Evolutionary conservation across 352 stramenopile genomes (phyloP), one percentile per base, ranked within the genome.

Genomic region (Phytophthora multivora): DNA sequence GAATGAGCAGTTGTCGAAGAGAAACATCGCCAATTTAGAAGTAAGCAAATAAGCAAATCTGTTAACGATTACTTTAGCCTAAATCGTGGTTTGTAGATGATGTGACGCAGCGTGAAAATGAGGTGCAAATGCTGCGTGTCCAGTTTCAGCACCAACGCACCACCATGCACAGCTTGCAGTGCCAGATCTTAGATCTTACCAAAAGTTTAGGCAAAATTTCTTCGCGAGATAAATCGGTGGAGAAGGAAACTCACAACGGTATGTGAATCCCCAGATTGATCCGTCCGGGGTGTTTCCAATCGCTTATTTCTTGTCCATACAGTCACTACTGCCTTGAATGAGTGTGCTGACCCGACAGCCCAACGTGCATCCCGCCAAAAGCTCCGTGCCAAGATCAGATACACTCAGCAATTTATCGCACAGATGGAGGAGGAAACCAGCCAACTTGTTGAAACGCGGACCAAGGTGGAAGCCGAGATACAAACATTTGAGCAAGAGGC

Each of bases 1-100:
- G 4, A 33, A 39, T 51, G 23, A 36, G 3, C 26, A 91, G 82
- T 75, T 60, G 54, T 59, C 11, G 71, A 86, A 18, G 61, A 53
- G 48, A 89, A 76, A 25, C 71, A 85, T 41, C 59, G 58, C 10
- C 61, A 81, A 28, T 72, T 73, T 26, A 66, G 53, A 60, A 69
- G 80, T 86, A 63, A 12, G 11, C 13, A 11, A 28, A 33, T 13
- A 33, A 3, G 10, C 9, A 3, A 10, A 33, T 2, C 28, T 33
- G 28, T 33, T 33, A 33, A 13, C 10, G 28, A 33, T 12, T 12
- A 33, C 28, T 12, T 33, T 13, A 33, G 28, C 36, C 15, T 56
- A 35, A 54, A 48, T 53, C 48, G 23, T 13, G 18, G 26, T 7
- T 10, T 64, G 19, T 48, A 86, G 77, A 80, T 48, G 69, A 59